Conservation (phyloP, 352 stramenopile species). For the Phytophthora sp. region DNA sequence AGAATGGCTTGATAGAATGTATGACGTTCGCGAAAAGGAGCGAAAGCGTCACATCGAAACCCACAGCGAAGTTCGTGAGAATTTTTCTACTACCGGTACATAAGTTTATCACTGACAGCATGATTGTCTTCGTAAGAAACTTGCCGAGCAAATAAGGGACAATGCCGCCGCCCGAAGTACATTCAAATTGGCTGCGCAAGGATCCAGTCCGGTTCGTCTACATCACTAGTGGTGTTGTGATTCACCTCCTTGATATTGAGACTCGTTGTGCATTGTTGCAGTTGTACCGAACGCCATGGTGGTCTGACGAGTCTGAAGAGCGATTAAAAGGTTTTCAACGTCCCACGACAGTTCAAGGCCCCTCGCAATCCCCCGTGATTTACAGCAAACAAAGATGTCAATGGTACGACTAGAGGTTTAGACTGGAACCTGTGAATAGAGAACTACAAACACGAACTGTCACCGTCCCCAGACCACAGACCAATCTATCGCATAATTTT, state of each 20-base stretch:
- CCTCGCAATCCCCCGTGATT: constrained; percentile 21
- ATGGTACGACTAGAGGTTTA: constrained; percentile 56
- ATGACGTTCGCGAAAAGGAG: constrained; percentile 7
- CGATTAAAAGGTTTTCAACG: constrained; percentile 28
- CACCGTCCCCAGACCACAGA: not conserved
- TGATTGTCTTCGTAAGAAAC: constrained; percentile 18
- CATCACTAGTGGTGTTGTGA: not conserved
- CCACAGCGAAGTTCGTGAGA: constrained; percentile 19
- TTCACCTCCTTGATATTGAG: not conserved
- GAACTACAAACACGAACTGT: not conserved
- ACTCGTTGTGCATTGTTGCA: not conserved
- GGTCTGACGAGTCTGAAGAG: constrained; percentile 46
- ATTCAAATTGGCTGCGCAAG: constrained; percentile 26
- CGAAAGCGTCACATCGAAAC: constrained; percentile 25
- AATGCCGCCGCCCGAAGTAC: constrained; percentile 23
- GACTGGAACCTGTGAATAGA: not conserved
- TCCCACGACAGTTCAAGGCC: constrained; percentile 13
- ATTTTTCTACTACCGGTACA: not conserved
- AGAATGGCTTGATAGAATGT: constrained; percentile 14
- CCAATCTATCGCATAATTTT: constrained; percentile 21
- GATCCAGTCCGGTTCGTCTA: constrained; percentile 33
- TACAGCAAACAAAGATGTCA: constrained; percentile 48
- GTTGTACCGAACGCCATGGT: constrained; percentile 47
- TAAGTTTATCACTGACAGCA: too few species aligned
- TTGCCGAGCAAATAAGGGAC: constrained; percentile 39